Evolutionary conservation across 2,329 filamentous ascomycete genomes (phyloP).

Genomic region (Stachybotrys elegans): DNA sequence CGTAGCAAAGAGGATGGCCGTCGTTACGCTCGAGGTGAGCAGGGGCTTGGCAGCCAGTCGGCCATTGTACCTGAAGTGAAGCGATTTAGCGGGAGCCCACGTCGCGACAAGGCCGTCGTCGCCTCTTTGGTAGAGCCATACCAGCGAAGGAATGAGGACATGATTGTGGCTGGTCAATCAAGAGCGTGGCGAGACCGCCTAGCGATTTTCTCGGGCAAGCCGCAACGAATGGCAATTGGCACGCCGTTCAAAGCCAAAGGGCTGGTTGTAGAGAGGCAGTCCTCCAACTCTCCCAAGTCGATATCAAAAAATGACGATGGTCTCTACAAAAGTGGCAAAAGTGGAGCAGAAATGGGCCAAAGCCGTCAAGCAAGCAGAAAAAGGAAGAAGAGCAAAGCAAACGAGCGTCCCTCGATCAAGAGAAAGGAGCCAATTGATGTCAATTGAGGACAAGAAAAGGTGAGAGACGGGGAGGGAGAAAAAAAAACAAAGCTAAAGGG

Average conservation of each 20-base stretch:
- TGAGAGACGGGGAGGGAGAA: background rate
- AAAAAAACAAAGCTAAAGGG: too few relatives aligned
- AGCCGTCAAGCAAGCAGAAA: too few relatives aligned
- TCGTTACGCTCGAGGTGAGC: conserved; percentile 86
- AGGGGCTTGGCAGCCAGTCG: conserved; percentile 76
- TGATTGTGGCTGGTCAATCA: conserved; percentile 10
- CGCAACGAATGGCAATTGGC: background rate
- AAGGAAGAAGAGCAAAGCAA: too few relatives aligned
- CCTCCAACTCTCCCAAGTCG: background rate
- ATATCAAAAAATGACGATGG: background rate
- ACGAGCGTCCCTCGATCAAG: too few relatives aligned
- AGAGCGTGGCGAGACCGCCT: too few relatives aligned
- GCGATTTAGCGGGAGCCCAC: conserved; percentile 9
- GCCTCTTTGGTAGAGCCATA: conserved; percentile 9
- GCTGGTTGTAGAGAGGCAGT: background rate
- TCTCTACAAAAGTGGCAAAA: background rate
- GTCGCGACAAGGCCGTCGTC: background rate
- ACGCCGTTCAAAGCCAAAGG: background rate
- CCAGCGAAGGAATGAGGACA: conserved; percentile 26
- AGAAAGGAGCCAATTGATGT: too few relatives aligned
- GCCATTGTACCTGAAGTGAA: conserved; percentile 69
- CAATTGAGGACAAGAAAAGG: too few relatives aligned
- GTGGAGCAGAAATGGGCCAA: too few relatives aligned
- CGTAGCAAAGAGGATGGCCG: conserved; percentile 84
- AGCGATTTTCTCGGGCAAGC: too few relatives aligned